Percentiles rank a stretch among this genome's conserved stretches.
Evolutionary conservation across 1,139 yeast species (phyloP).

Genomic region (Tardiomyces depauwii): DNA sequence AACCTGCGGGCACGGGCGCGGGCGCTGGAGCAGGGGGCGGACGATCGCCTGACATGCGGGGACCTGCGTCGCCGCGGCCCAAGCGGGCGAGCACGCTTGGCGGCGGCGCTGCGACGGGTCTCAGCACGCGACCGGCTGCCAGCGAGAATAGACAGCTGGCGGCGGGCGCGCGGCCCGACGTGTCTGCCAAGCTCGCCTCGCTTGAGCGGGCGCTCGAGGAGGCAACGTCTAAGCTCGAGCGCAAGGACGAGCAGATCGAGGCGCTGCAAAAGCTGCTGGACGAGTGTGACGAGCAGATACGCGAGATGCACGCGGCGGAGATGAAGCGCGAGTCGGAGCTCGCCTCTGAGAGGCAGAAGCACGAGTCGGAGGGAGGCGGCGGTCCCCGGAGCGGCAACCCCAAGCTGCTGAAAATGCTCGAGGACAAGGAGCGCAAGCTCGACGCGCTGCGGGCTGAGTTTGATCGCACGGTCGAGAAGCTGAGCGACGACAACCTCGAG

Average conservation of each 20-base stretch:
- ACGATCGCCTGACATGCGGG: background rate
- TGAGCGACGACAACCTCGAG: constrained; percentile 13
- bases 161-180: constrained; percentile 1
- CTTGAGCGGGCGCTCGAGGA: constrained; percentile 2
- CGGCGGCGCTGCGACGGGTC: background rate
- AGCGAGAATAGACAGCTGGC: background rate
- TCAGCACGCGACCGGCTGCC: background rate
- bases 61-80: background rate
- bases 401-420: constrained; percentile 21
- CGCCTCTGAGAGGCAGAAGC: constrained; percentile 10
- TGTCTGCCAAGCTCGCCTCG: constrained; percentile 4
- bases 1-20: background rate
- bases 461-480: constrained; percentile 16
- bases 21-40: too few relatives aligned
- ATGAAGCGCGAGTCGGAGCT: constrained; percentile 1
- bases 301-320: background rate
- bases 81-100: background rate
- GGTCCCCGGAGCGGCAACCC: constrained; percentile 21
- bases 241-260: constrained; percentile 3
- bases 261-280: constrained; percentile 1
- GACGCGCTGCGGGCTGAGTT: constrained; percentile 13
- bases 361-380: constrained; percentile 16
- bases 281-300: constrained; percentile 1
- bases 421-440: constrained; percentile 3
- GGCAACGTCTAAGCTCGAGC: constrained; percentile 2